Base-by-base conservation (phyloP, 148 eudicot species). In the Pharnaceum exiguum region DNA sequence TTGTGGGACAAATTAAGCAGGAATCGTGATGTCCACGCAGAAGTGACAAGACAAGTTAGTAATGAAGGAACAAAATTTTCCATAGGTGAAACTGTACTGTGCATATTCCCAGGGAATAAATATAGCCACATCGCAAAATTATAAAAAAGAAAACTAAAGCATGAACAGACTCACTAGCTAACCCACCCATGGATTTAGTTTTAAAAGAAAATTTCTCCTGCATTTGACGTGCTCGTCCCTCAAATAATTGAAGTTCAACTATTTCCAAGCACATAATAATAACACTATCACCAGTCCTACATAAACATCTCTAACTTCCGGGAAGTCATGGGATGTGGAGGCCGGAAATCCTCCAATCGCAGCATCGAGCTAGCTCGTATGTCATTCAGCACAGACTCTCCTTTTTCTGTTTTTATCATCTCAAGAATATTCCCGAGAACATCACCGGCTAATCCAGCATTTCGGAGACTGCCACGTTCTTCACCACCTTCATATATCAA, bases 281-380 rank as follows among this genome's bases (percentile, higher is more conserved):
- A 48, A 5, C 42, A 46, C 49, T 51, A 57, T 57, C 67, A 54
- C 30, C 55, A 71, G 66, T 67, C 49, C 64, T 70, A 63, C 21
- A 88, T 76, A 59, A 88, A 93, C 79, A 85, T 71, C 55, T 88
- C 98, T 68, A 93, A 60, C 66, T 81, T 81, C 71, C 46, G 67
- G 27, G 85, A 57, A 60, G 39, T 83, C 29, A 55, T 73, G 2
- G 80, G 66, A 24, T 75, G 71, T 8, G 83, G 89, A 43, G 97
- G 86, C 39, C 82, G 71, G 43, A 91, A 91, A 38, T 70, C 69
- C 49, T 81, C 85, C 24, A 87, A 55, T 55, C 56, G 77, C 53
- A 81, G 62, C 40, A 65, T 70, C 3, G 80, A 78, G 60, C 63
- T 64, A 9, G 60, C 70, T 21, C 71, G 71, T 15, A 83, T 67